Evolutionary conservation across 169 alveolate genomes (phyloP), one percentile per base, ranked within the genome.

Genomic region (Theileria parva): DNA sequence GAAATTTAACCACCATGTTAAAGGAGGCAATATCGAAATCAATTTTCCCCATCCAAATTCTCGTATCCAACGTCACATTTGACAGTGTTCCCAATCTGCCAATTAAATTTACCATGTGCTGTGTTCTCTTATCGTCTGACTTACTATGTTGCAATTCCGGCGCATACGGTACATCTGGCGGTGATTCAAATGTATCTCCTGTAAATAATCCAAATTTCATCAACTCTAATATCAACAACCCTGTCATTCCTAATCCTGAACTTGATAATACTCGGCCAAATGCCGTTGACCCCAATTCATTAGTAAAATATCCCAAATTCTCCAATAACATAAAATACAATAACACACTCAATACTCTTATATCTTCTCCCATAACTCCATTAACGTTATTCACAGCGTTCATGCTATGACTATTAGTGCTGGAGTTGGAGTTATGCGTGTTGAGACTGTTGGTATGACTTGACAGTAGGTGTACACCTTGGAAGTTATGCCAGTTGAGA

Each of bases 191-290:
- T 5, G 83, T 76, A 25, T 91, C 89, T 1, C 92, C 88, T 6
- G 92, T 87, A 64, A 91, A 85, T 39, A 85, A 70, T 0, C 94
- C 94, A 30, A 87, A 91, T 57, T 91, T 91, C 81, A 91, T 23
- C 72, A 87, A 64, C 64, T 91, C 94, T 70, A 91, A 75, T 9
- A 85, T 65, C 12, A 91, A 63, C 32, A 91, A 27, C 32, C 87
- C 89, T 17, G 27, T 72, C 74, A 87, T 71, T 17, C 86, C 87
- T 44, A 85, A 68, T 32, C 83, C 88, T 8, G 88, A 74, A 72
- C 83, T 91, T 28, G 94, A 74, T 37, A 91, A 71, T 51, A 85
- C 88, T 28, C 74, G 66, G 3, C 94, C 94, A 76, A 87, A 91
- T 44, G 89, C 86, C 0, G 93, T 91, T 37, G 86, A 92, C 11